phyloP scores from a whole-genome alignment of 164 flowering plant species.

The grape (Vitis vinifera) region DNA sequence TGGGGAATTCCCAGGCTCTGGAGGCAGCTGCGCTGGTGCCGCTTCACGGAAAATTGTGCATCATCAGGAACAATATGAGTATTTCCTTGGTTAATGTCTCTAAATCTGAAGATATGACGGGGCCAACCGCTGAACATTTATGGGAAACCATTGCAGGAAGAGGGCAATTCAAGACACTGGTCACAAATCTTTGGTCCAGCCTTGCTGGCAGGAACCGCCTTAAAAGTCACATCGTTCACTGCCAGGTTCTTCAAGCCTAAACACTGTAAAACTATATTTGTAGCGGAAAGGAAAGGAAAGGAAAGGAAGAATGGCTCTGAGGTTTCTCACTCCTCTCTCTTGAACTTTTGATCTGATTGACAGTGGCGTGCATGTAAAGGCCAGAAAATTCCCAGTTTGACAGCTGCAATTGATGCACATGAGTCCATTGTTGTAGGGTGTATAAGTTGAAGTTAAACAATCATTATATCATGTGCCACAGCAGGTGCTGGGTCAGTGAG shows the following conservation, averaged over 20 bases:
- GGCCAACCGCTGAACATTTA: conserved; percentile 39
- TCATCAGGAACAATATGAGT: conserved; percentile 79
- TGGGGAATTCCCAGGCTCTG: conserved; percentile 66
- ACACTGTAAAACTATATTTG: conserved; percentile 1
- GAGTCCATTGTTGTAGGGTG: background rate
- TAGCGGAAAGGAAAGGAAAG: background rate
- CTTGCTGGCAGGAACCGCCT: conserved; percentile 62
- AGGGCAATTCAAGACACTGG: conserved; percentile 66
- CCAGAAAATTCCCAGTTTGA: background rate
- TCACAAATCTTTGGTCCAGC: conserved; percentile 67
- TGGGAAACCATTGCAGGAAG: conserved; percentile 81
- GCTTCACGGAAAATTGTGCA: conserved; percentile 67
- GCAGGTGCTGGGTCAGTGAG: background rate
- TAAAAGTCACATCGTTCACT: conserved; percentile 72
- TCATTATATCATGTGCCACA: background rate
- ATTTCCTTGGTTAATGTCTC: conserved; percentile 67
- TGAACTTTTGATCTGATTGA: background rate
- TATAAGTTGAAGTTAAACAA: no score
- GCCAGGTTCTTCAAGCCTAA: conserved; percentile 76
- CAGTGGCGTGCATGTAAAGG: background rate
- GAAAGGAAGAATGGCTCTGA: background rate
- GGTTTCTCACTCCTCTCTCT: background rate
- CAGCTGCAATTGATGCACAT: background rate
- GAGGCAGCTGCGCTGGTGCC: conserved; percentile 82
- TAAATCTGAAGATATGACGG: conserved; percentile 26